Percentiles rank a stretch among this genome's conserved stretches.
phyloP scores from a whole-genome alignment of 805 yeast genomes.

The Scheffersomyces coipomensis region DNA sequence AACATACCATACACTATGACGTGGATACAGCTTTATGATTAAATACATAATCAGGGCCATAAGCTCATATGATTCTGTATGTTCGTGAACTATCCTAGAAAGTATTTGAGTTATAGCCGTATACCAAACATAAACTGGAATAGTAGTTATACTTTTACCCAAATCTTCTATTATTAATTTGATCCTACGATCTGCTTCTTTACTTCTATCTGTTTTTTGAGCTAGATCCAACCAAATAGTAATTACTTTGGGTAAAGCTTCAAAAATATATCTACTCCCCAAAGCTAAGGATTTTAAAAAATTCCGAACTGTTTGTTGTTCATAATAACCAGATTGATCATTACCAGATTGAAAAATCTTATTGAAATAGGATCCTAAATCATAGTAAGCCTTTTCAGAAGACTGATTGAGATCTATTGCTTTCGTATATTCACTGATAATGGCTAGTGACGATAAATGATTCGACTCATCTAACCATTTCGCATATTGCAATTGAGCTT shows the following conservation, averaged over 20 bases:
- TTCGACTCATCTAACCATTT: constrained; percentile 87
- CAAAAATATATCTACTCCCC: constrained; percentile 69
- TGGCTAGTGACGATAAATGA: constrained; percentile 72
- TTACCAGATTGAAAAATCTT: constrained; percentile 70
- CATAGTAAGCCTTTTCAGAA: constrained; percentile 81
- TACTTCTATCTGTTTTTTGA: constrained; percentile 19
- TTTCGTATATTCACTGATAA: constrained; percentile 64
- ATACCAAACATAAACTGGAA: constrained; percentile 65
- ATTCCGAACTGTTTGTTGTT: constrained; percentile 51
- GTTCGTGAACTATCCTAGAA: constrained; percentile 71
- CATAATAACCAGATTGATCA: constrained; percentile 48
- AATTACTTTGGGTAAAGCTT: constrained; percentile 84
- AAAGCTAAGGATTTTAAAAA: constrained; percentile 59
- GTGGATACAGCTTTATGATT: constrained; percentile 67
- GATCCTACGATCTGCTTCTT: constrained; percentile 35
- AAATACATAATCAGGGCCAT: constrained; percentile 57
- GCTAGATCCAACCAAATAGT: constrained; percentile 89
- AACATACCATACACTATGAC: constrained; percentile 83
- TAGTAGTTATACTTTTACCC: constrained; percentile 40
- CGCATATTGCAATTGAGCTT: constrained; percentile 73
- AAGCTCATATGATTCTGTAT: constrained; percentile 52
- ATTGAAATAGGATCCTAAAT: constrained; percentile 75
- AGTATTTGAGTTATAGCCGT: constrained; percentile 82
- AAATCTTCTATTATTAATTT: constrained; percentile 50
- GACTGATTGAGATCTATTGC: constrained; percentile 53